phyloP scores from a whole-genome alignment of 1,284 basidiomycete genomes.

The Porphyrellus sp. region DNA sequence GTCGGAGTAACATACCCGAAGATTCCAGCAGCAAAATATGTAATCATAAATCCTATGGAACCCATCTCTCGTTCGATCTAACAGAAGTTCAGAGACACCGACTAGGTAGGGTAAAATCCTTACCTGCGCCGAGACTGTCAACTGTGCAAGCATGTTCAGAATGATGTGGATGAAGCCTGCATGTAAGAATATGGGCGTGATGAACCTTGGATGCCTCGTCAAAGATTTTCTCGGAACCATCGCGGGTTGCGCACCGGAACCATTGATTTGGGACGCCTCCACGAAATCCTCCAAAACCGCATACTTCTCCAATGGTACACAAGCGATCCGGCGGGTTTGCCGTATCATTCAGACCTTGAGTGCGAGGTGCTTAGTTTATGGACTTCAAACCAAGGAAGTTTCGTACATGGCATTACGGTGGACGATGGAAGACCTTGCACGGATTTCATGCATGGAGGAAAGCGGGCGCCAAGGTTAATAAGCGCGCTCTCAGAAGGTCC shows the following conservation, averaged over 20 bases:
- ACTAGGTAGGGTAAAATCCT: slow-evolving; percentile 10
- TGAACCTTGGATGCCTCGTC: slow-evolving; percentile 53
- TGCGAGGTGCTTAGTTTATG: slow-evolving; percentile 7
- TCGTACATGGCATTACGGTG: slow-evolving; percentile 63
- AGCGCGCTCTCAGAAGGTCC: slow-evolving; percentile 85
- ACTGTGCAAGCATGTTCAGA: slow-evolving; percentile 87
- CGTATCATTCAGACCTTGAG: slow-evolving; percentile 68
- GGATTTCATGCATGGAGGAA: slow-evolving; percentile 84
- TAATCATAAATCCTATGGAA: slow-evolving; percentile 73
- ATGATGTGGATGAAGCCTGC: slow-evolving; percentile 88
- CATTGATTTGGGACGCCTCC: slow-evolving; percentile 74
- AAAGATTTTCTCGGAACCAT: background rate
- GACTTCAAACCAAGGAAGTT: background rate
- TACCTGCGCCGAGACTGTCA: slow-evolving; percentile 77
- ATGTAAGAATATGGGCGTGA: slow-evolving; percentile 86
- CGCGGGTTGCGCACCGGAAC: slow-evolving; percentile 58
- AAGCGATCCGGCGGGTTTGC: slow-evolving; percentile 65
- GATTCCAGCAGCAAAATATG: slow-evolving; percentile 87
- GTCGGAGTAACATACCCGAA: slow-evolving; percentile 60
- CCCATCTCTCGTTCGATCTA: slow-evolving; percentile 88
- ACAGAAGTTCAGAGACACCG: slow-evolving; percentile 1
- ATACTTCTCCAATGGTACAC: slow-evolving; percentile 81
- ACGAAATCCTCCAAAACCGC: slow-evolving; percentile 85
- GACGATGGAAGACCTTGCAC: slow-evolving; percentile 60
- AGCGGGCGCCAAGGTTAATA: slow-evolving; percentile 89